Evolutionary conservation across 192 early-diverging fungal species (phyloP).

Genomic region (Geranomyces variabilis): DNA sequence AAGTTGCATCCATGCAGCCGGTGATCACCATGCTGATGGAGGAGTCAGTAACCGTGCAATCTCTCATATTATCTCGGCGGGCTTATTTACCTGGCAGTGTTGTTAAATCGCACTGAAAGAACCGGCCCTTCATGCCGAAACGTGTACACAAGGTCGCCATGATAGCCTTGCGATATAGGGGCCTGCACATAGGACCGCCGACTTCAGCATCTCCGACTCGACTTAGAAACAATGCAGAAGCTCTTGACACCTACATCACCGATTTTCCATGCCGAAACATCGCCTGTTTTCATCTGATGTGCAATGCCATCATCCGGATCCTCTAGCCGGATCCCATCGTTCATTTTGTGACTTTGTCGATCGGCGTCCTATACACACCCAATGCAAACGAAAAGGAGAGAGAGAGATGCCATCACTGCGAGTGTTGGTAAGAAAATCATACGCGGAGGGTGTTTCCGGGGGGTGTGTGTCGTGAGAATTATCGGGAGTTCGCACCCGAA

Average conservation of each 20-base stretch:
- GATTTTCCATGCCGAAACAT: conserved; percentile 40
- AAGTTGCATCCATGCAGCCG: conserved; percentile 61
- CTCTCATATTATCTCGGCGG: too few species aligned
- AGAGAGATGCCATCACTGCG: conserved; percentile 4
- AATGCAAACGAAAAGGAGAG: conserved; percentile 7
- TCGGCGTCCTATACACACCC: conserved; percentile 32
- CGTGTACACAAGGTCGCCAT: conserved; percentile 59
- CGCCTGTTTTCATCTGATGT: conserved; percentile 36
- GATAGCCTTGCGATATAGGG: conserved; percentile 51
- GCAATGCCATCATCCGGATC: conserved; percentile 41
- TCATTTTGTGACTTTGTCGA: conserved; percentile 23
- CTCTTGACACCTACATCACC: conserved; percentile 51
- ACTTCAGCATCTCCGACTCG: too few species aligned
- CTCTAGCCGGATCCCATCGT: conserved; percentile 42
- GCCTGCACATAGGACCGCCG: conserved; percentile 18
- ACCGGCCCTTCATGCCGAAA: conserved; percentile 62
- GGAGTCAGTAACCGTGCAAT: not conserved
- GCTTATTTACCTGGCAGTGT: conserved; percentile 45
- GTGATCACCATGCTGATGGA: conserved; percentile 52
- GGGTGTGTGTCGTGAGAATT: too few species aligned
- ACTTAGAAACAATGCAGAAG: too few species aligned
- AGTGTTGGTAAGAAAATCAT: conserved; percentile 10
- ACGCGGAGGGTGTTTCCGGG: not conserved
- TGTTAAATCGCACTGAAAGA: conserved; percentile 46
- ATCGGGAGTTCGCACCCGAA: conserved; percentile 6